Percentiles rank a stretch among this genome's conserved stretches.
Evolutionary conservation across 768 basidiomycete genomes (phyloP).

Genomic region (Mycena venus): DNA sequence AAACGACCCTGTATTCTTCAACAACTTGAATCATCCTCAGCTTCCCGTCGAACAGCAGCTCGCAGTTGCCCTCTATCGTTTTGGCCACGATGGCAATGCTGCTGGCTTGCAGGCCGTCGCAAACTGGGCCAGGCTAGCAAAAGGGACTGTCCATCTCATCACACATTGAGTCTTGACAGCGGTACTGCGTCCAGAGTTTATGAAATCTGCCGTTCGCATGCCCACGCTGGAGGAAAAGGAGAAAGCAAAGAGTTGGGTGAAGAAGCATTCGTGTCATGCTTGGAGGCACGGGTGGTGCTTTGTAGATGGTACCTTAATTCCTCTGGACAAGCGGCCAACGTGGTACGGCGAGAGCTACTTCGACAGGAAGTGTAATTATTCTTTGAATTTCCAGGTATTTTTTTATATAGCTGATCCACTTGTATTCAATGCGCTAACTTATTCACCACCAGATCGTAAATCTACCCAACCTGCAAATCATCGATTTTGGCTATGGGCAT

Average conservation of each 20-base stretch:
- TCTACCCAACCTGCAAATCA: slow-evolving; percentile 47
- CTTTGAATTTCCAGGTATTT: slow-evolving; percentile 51
- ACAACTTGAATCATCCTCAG: slow-evolving; percentile 43
- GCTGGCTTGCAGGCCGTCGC: slow-evolving; percentile 46
- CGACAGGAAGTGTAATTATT: slow-evolving; percentile 55
- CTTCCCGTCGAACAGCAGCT: slow-evolving; percentile 46
- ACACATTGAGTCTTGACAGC: slow-evolving; percentile 45
- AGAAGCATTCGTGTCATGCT: slow-evolving; percentile 42
- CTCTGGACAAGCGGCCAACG: slow-evolving; percentile 45
- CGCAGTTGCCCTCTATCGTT: slow-evolving; percentile 53
- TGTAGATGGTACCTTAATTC: no score
- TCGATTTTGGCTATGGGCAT: slow-evolving; percentile 50
- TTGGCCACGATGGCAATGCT: slow-evolving; percentile 57
- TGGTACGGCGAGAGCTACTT: slow-evolving; percentile 54
- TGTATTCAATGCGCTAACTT: no score
- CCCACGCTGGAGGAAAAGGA: slow-evolving; percentile 51
- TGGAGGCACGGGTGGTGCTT: slow-evolving; percentile 54
- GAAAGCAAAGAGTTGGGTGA: slow-evolving; percentile 53
- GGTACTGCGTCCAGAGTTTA: slow-evolving; percentile 41
- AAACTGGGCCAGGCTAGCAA: slow-evolving; percentile 52
- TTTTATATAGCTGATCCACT: no score
- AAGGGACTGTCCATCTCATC: slow-evolving; percentile 44
- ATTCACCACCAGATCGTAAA: slow-evolving; percentile 35
- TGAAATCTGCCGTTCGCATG: slow-evolving; percentile 39
- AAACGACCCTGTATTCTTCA: slow-evolving; percentile 42